These are phyloP conservation scores for Pneumocystis sp. DNA, from an alignment of 1,139 yeast genomes.

Conservation along the genomic window DNA sequence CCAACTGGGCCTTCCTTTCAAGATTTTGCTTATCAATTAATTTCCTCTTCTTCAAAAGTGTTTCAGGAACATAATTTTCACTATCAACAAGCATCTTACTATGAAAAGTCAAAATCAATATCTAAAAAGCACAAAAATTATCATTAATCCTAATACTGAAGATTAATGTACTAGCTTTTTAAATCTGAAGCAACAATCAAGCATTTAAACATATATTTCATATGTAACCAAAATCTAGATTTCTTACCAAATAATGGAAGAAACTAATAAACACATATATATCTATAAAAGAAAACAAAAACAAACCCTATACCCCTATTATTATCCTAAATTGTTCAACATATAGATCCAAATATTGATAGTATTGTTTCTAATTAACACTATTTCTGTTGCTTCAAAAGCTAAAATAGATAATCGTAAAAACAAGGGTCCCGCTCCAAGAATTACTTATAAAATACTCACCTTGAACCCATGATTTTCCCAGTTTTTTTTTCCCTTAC, in stretches of 20 bases:
- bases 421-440: background rate
- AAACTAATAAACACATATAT: too few species aligned
- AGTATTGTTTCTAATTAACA: background rate
- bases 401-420: background rate
- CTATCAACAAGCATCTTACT: slow-evolving; percentile 19
- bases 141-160: background rate
- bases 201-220: too few species aligned
- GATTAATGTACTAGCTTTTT: background rate
- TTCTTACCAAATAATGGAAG: too few species aligned
- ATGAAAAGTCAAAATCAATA: slow-evolving; percentile 2
- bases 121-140: background rate
- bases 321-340: background rate
- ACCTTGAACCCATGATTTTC: background rate
- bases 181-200: too few species aligned
- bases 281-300: too few species aligned
- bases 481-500: background rate
- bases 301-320: too few species aligned
- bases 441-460: background rate
- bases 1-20: slow-evolving; percentile 81
- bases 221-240: too few species aligned
- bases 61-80: slow-evolving; percentile 56
- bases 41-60: slow-evolving; percentile 89
- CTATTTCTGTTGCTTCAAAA: background rate
- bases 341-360: background rate
- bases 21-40: slow-evolving; percentile 43